These are phyloP conservation scores for Flaveria trinervia DNA, from an alignment of 129 eudicot species.

Conservation along the genomic window DNA sequence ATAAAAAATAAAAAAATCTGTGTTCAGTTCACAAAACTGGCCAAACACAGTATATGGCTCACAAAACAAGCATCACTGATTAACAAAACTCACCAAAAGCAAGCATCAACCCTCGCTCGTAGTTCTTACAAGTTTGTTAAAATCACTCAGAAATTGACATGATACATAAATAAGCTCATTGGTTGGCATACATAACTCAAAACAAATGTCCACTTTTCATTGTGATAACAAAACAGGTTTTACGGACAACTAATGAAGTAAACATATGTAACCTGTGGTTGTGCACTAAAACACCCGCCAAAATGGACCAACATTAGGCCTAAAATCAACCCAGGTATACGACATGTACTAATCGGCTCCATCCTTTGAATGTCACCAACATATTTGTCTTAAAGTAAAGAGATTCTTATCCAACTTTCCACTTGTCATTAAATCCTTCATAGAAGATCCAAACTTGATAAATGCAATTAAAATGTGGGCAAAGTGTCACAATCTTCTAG, in stretches of 20 bases:
- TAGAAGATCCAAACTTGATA: constrained; percentile 16
- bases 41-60: too few species aligned
- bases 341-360: background rate
- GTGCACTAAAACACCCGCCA: background rate
- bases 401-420: constrained; percentile 24
- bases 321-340: background rate
- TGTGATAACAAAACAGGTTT: constrained; percentile 8
- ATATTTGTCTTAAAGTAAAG: background rate
- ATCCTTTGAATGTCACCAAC: background rate
- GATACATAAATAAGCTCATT: constrained; percentile 1
- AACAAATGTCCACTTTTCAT: constrained; percentile 20
- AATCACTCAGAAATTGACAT: background rate
- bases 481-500: constrained; percentile 31
- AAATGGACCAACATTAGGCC: background rate
- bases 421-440: constrained; percentile 1
- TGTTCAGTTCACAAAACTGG: too few species aligned
- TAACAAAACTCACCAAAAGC: background rate
- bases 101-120: background rate
- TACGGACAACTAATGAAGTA: background rate
- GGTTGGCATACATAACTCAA: background rate
- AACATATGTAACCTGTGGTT: constrained; percentile 15
- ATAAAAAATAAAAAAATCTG: too few species aligned
- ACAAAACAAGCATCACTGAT: too few species aligned
- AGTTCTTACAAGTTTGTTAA: background rate
- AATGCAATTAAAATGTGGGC: constrained; percentile 12